These are phyloP conservation scores for Picea glauca DNA, from an alignment of 75 land plant species.

Conservation along the genomic window DNA sequence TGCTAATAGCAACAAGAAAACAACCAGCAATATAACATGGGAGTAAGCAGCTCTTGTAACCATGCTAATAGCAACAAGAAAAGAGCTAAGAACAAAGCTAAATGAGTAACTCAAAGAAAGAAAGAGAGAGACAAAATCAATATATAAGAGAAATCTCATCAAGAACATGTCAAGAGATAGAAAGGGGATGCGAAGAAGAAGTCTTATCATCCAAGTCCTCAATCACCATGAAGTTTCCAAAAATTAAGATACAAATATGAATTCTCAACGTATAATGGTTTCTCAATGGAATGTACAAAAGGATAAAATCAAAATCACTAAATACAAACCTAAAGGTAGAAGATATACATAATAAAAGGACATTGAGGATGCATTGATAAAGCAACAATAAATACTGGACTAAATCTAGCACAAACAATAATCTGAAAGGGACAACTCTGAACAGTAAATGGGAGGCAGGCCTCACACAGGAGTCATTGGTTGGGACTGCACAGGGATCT, in stretches of 20 bases:
- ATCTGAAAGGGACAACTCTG: background rate
- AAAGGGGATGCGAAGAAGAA: too few species aligned
- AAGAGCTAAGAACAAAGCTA: too few species aligned
- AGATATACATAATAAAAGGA: background rate
- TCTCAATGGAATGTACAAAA: constrained; percentile 3
- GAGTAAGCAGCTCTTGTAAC: too few species aligned
- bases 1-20: too few species aligned
- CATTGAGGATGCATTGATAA: background rate
- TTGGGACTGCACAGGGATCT: background rate
- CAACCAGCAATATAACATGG: too few species aligned
- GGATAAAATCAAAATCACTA: background rate
- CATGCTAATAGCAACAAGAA: too few species aligned
- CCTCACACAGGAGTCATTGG: background rate
- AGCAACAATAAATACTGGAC: background rate
- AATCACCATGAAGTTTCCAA: background rate
- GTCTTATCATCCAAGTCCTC: too few species aligned
- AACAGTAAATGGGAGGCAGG: background rate
- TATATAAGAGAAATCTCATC: too few species aligned
- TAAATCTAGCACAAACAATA: background rate
- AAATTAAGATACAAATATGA: background rate
- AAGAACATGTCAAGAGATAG: too few species aligned
- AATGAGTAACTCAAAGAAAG: too few species aligned
- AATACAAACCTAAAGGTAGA: background rate
- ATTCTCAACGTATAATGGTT: background rate
- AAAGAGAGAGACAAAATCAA: too few species aligned